A percentile compares a stretch with the other conserved stretches of the same genome.
Evolutionary conservation across 306 rosid species (phyloP).

Genomic region (Pyrus pyrifolia): DNA sequence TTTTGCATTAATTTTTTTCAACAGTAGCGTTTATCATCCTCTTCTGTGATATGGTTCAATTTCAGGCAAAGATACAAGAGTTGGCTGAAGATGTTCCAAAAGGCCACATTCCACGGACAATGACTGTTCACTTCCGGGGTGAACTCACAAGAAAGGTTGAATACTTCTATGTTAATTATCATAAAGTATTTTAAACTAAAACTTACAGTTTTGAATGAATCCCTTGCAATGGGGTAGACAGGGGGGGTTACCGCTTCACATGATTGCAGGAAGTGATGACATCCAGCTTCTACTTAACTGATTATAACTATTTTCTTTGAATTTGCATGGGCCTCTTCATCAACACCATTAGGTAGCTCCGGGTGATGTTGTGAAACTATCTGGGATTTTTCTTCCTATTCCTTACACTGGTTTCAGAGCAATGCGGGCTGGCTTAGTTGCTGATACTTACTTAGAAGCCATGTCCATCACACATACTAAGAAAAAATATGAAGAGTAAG

Average conservation of each 20-base stretch:
- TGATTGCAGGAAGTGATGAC: no score
- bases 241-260: neutral
- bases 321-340: neutral
- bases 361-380: slow-evolving; percentile 87
- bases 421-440: slow-evolving; percentile 99
- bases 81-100: slow-evolving; percentile 95
- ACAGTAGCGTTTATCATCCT: slow-evolving; percentile 2
- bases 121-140: slow-evolving; percentile 92
- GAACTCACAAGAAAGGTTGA: slow-evolving; percentile 94
- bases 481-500: slow-evolving; percentile 98
- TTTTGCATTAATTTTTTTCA: slow-evolving; percentile 3
- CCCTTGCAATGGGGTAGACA: neutral
- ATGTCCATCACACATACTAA: slow-evolving; percentile 90
- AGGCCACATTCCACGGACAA: slow-evolving; percentile 94
- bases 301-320: slow-evolving; percentile 8
- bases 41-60: slow-evolving; percentile 14
- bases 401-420: slow-evolving; percentile 88
- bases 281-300: neutral
- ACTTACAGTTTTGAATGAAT: neutral
- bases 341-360: slow-evolving; percentile 45
- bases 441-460: slow-evolving; percentile 94
- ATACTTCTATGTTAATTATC: slow-evolving; percentile 18
- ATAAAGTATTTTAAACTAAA: neutral
- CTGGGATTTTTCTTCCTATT: slow-evolving; percentile 97
- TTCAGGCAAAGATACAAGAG: slow-evolving; percentile 97